Conservation (phyloP, 1,284 basidiomycete species). For the Moesziomyces globuligerus region DNA sequence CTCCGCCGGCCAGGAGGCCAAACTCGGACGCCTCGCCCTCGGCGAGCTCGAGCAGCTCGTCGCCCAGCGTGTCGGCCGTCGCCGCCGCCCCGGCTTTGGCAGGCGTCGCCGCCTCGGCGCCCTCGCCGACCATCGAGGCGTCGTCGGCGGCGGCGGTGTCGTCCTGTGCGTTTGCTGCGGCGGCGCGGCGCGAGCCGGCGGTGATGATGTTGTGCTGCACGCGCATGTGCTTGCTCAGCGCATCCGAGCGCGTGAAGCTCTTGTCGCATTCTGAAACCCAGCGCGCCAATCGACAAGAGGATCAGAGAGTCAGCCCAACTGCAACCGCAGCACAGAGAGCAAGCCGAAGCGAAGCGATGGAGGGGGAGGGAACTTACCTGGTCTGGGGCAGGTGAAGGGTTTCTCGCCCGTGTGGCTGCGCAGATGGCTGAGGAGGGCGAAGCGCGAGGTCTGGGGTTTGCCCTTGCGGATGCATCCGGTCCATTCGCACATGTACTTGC, state of each 20-base stretch:
- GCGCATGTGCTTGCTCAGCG: conserved; percentile 88
- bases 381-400: conserved; percentile 82
- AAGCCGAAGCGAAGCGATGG: neutral
- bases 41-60: conserved; percentile 55
- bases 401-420: conserved; percentile 85
- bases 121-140: conserved; percentile 17
- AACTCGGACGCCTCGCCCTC: conserved; percentile 35
- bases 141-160: conserved; percentile 44
- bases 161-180: conserved; percentile 16
- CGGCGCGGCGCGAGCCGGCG: conserved; percentile 39
- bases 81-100: conserved; percentile 10
- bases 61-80: conserved; percentile 34
- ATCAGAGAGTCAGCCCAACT: neutral
- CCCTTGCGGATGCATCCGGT: conserved; percentile 80
- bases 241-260: conserved; percentile 89
- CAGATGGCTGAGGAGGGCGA: conserved; percentile 86
- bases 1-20: conserved; percentile 6
- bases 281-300: neutral
- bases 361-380: conserved; percentile 72
- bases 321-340: neutral
- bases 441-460: conserved; percentile 83
- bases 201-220: conserved; percentile 75
- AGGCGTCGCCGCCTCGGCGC: conserved; percentile 7
- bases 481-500: conserved; percentile 89
- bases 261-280: conserved; percentile 88